Evolutionary conservation across 2,329 filamentous ascomycete genomes (phyloP).

Genomic region (Botrytis sinoallii): DNA sequence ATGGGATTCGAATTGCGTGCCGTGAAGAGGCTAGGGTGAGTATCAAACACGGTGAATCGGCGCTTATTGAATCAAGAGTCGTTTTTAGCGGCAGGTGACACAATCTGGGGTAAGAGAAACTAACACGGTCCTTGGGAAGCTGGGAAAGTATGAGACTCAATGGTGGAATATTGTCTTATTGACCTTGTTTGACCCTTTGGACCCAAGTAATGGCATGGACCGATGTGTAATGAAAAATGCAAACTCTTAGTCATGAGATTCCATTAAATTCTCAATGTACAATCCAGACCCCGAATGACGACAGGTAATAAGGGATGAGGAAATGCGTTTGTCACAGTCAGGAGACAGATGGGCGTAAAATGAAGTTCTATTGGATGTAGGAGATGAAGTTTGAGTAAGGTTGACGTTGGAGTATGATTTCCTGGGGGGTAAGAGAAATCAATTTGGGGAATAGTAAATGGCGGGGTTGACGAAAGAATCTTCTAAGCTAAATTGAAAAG

Average conservation of each 20-base stretch:
- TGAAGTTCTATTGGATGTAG: constrained; percentile 8
- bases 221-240: constrained; percentile 32
- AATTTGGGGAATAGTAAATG: constrained; percentile 11
- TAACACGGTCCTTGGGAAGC: constrained; percentile 15
- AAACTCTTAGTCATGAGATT: constrained; percentile 34
- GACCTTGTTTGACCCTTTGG: not conserved
- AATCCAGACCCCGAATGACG: constrained; percentile 9
- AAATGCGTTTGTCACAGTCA: constrained; percentile 25
- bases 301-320: not conserved
- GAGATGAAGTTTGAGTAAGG: not conserved
- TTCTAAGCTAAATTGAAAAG: not conserved
- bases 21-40: constrained; percentile 10
- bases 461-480: not conserved
- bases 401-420: constrained; percentile 10
- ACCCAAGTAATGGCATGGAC: constrained; percentile 10
- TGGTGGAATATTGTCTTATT: not conserved
- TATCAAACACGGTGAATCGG: constrained; percentile 13
- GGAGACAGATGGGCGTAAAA: not conserved
- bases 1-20: constrained; percentile 19
- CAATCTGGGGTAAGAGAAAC: constrained; percentile 30
- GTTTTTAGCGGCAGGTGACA: constrained; percentile 27
- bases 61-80: constrained; percentile 5
- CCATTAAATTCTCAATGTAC: constrained; percentile 8
- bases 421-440: constrained; percentile 17
- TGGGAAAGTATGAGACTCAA: constrained; percentile 9